Base-by-base conservation (phyloP, 208 protist species). In the Giardia duodenalis region DNA sequence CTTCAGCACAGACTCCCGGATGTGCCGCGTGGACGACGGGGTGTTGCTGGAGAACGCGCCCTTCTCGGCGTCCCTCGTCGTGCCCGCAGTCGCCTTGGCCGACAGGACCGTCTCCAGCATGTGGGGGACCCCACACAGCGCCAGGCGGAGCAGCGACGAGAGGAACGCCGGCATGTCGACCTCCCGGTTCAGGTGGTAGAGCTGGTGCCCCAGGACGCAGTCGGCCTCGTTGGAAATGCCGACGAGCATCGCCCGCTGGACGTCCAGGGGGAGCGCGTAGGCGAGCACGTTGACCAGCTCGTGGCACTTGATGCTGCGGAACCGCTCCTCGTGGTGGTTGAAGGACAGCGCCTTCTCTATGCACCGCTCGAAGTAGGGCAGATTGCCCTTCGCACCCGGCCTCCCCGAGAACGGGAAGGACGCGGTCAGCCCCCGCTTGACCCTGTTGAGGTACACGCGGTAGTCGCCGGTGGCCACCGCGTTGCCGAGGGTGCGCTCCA, bases 1-100 rank as follows among this genome's bases (percentile, higher is more conserved):
- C 57, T 76, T 76, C 86, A 89, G 42, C 4, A 89, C 86, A n/a
- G 42, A 46, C 44, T 89, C 86, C 4, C 86, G 86, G 44, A 89
- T 44, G 42, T 89, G 86, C 44, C 86, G 22, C 4, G 44, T 89
- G 42, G 22, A 46, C 4, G 86, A 3, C 39, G 42, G 19, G 4
- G 86, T 19, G 42, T 89, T 89, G 30, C 30, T 76, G 19, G 57
- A 76, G 30, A 76, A 76, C 19, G 30, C 19, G 30, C 57, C 57
- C 57, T 76, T 76, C 10, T 39, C 57, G 30, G 57, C 57, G 57
- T 76, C 57, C 30, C 57, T 30, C 57, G 30, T 30, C 19, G 57
- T 30, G 30, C 30, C 30, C 57, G 57, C 10, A 39, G 57, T 30
- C 10, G 30, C 57, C 30, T 76, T 76, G 57, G 19, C 30, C 30